Conservation (phyloP, 768 basidiomycete genomes). For the Trichaptum fuscoviolaceum region DNA sequence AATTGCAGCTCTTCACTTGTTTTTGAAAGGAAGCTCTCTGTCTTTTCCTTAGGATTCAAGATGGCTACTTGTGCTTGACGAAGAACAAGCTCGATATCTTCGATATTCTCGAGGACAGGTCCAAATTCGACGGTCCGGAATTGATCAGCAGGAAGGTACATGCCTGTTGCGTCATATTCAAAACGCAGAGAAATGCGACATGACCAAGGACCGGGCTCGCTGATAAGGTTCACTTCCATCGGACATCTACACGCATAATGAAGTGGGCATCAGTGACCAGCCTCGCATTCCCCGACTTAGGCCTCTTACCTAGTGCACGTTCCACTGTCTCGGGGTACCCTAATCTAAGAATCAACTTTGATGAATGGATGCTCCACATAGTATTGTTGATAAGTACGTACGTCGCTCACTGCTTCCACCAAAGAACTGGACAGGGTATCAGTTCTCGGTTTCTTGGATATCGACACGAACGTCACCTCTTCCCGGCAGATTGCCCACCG, state of each 20-base stretch:
- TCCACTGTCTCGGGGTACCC: conserved; percentile 55
- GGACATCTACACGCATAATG: conserved; percentile 16
- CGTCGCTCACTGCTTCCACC: conserved; percentile 53
- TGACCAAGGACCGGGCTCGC: conserved; percentile 17
- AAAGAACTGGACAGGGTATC: conserved; percentile 36
- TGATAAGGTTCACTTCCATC: conserved; percentile 12
- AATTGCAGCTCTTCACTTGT: conserved; percentile 21
- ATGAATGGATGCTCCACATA: neutral
- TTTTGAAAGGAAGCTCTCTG: conserved; percentile 20
- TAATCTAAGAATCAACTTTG: conserved; percentile 34
- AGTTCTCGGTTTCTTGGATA: neutral
- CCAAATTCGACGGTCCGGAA: conserved; percentile 24
- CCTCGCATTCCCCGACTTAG: neutral
- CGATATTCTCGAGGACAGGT: conserved; percentile 23
- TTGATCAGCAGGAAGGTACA: neutral
- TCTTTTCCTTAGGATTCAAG: conserved; percentile 23
- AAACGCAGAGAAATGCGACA: conserved; percentile 21
- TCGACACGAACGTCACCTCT: neutral
- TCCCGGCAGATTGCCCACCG: conserved; percentile 49
- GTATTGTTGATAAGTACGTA: conserved; percentile 22
- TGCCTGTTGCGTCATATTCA: conserved; percentile 11
- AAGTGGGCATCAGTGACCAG: neutral
- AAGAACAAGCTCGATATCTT: conserved; percentile 34
- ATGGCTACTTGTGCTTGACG: conserved; percentile 44
- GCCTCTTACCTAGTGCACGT: conserved; percentile 47